phyloP scores from a whole-genome alignment of 2,329 filamentous ascomycete species.

The Penicillium sp. region DNA sequence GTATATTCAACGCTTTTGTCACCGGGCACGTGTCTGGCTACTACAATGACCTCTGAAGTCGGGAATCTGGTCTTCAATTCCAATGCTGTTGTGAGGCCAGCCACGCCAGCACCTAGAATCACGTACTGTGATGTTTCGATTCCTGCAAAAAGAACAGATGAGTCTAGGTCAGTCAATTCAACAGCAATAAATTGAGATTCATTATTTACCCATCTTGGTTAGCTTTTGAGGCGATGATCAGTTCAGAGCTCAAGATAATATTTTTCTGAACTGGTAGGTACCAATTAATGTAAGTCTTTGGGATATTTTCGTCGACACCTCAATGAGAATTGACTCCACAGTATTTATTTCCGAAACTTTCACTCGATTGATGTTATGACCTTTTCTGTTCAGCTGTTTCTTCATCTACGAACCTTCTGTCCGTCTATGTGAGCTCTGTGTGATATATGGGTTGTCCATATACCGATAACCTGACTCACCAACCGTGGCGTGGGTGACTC shows the following conservation, averaged over 20 bases:
- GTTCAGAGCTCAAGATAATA: background rate
- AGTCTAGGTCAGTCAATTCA: background rate
- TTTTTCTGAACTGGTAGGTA: background rate
- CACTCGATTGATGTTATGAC: background rate
- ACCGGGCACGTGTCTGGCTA: conserved; percentile 2
- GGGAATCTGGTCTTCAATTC: background rate
- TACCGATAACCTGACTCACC: background rate
- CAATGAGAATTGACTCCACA: background rate
- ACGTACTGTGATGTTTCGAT: conserved; percentile 1
- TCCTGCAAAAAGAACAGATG: background rate
- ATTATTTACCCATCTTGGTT: background rate
- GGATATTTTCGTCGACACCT: background rate
- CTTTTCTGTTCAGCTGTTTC: background rate
- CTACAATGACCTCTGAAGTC: background rate
- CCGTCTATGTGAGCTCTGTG: background rate
- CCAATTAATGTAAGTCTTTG: background rate
- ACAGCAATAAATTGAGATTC: background rate
- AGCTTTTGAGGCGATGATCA: background rate
- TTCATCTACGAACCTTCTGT: background rate
- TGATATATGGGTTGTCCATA: background rate
- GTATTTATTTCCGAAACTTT: background rate
- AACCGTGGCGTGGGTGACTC: background rate
- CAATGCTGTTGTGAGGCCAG: conserved; percentile 5
- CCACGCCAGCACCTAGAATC: conserved; percentile 4
- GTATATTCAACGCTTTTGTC: background rate